Evolutionary conservation across 768 basidiomycete genomes (phyloP), one percentile per base, ranked within the genome.

Genomic region (Mycena polygramma): DNA sequence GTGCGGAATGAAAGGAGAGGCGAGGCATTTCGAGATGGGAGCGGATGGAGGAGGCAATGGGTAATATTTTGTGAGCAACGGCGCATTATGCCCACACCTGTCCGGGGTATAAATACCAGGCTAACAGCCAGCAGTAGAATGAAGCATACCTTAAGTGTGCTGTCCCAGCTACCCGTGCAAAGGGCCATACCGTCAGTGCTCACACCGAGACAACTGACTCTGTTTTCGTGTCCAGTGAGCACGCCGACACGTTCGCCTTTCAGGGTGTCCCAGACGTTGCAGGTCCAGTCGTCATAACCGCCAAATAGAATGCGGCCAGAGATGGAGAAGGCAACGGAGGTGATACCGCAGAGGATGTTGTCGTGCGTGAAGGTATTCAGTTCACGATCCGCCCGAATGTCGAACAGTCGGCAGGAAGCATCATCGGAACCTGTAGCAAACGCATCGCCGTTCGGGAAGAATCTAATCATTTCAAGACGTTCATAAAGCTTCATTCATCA

Each of bases 271-370:
- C 97, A 99, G 60, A 99, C 97, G 79, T 99, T 99, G 86, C 96
- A 97, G 74, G 98, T 99, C 94, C 98, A 99, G 79, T 99, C 97
- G 81, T 99, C 97, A 79, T 99, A 99, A 49, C 97, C 97, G 73
- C 98, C 97, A 75, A 99, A 99, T 46, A 99, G 87, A 75, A 99
- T 95, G 69, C 97, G 94, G 45, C 97, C 97, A 35, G 97, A 98
- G 75, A 95, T 94, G 6, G 97, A 99, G 86, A 99, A 99, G 17
- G 96, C 97, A 74, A 99, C 98, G 6, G 97, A 98, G 17, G 97
- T 99, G 82, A 99, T 98, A 72, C 98, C 97, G 77, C 97, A 99
- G 19, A 99, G 89, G 76, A 99, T 98, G 81, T 99, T 99, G 84
- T 99, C 97, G 80, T 99, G 97, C 2, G 95, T 97, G 84, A 97